Evolutionary conservation across 331 rosid species (phyloP).

Genomic region (Erythrophleum ivorense): DNA sequence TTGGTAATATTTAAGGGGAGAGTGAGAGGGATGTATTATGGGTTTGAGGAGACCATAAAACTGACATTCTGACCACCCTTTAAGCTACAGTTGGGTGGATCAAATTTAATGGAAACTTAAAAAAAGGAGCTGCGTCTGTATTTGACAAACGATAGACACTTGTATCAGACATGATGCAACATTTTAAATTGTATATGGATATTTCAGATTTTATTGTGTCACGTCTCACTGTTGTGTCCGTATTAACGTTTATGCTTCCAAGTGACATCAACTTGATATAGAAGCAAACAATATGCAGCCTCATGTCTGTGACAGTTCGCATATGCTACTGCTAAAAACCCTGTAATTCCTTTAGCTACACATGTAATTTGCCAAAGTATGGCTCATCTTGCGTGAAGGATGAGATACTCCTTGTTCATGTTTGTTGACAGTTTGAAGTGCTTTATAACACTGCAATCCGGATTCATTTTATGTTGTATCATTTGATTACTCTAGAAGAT

Average conservation of each 20-base stretch:
- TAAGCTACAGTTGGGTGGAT: neutral
- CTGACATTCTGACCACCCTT: neutral
- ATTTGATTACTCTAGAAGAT: neutral
- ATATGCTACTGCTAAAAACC: neutral
- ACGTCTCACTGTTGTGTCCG: too few relatives aligned
- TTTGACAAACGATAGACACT: neutral
- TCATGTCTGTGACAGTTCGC: neutral
- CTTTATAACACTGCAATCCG: neutral
- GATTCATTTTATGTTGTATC: neutral
- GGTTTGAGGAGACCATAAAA: conserved; percentile 5
- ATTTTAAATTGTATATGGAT: too few relatives aligned
- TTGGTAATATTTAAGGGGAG: neutral
- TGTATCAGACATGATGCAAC: neutral
- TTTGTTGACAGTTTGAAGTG: neutral
- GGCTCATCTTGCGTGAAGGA: neutral
- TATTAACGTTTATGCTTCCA: too few relatives aligned
- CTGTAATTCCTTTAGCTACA: neutral
- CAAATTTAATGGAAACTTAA: neutral
- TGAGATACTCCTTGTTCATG: neutral
- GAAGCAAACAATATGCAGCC: neutral
- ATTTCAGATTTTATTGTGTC: too few relatives aligned
- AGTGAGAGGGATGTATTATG: neutral
- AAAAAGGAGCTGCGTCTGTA: neutral
- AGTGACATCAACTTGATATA: neutral
- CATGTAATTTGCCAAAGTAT: neutral